Conservation (phyloP, 2,329 filamentous ascomycete genomes). For the Cordyceps javanica region DNA sequence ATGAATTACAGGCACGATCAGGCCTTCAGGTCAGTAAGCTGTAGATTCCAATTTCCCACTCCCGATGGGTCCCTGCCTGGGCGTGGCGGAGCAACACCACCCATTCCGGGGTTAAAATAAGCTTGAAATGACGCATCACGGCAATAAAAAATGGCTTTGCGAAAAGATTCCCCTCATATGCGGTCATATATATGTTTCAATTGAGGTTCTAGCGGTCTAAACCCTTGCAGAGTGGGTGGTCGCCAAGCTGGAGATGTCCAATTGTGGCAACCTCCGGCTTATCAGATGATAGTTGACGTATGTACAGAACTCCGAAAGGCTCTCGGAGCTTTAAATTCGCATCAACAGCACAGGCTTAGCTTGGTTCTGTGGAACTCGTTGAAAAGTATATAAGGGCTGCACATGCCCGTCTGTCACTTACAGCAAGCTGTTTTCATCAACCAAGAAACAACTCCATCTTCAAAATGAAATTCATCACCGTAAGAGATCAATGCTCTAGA, state of each 20-base stretch:
- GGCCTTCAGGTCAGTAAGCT: too few relatives aligned
- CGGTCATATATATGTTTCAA: not conserved
- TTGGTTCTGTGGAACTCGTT: not conserved
- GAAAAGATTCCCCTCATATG: too few relatives aligned
- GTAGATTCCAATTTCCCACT: not conserved
- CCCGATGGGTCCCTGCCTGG: not conserved
- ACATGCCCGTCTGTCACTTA: not conserved
- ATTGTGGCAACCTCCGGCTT: constrained; percentile 1
- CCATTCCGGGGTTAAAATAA: not conserved
- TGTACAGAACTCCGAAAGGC: not conserved
- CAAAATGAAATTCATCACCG: too few relatives aligned
- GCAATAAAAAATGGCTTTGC: not conserved
- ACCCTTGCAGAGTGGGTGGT: constrained; percentile 37
- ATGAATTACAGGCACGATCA: too few relatives aligned
- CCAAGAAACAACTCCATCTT: not conserved
- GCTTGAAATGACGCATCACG: not conserved
- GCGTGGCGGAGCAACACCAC: not conserved
- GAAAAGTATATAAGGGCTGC: not conserved
- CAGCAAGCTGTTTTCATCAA: not conserved
- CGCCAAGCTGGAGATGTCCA: constrained; percentile 5
- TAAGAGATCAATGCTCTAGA: too few relatives aligned
- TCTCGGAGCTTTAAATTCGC: too few relatives aligned
- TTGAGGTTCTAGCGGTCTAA: constrained; percentile 21
- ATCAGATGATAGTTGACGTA: not conserved
- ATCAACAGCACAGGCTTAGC: too few relatives aligned